A percentile compares a stretch with the other conserved stretches of the same genome.
These are phyloP conservation scores for Mycena vitilis DNA, from an alignment of 768 basidiomycete genomes.

Conservation along the genomic window DNA sequence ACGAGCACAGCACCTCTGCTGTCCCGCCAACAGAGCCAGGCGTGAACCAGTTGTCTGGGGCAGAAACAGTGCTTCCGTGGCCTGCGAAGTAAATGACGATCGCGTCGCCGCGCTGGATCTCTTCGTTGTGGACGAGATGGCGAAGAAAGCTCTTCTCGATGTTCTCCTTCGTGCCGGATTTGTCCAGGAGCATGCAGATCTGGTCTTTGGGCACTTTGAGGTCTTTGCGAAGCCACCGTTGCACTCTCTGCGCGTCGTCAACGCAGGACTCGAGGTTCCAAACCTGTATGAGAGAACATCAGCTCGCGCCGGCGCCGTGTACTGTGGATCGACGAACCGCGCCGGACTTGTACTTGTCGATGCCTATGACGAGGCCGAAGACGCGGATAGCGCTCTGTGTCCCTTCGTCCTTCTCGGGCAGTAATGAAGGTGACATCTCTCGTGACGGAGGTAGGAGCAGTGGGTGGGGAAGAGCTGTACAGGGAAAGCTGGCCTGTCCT, in stretches of 20 bases:
- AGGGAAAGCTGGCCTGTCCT: not conserved
- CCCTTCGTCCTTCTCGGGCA: not conserved
- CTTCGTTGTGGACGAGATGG: slow-evolving; percentile 72
- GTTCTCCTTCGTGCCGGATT: slow-evolving; percentile 67
- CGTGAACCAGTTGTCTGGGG: slow-evolving; percentile 73
- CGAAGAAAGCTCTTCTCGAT: slow-evolving; percentile 72
- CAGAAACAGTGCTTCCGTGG: slow-evolving; percentile 69
- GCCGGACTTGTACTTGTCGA: slow-evolving; percentile 76
- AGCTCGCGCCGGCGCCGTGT: not conserved
- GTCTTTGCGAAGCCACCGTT: slow-evolving; percentile 66
- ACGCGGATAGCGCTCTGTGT: slow-evolving; percentile 58
- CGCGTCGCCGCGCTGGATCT: slow-evolving; percentile 70
- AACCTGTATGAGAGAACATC: slow-evolving; percentile 43
- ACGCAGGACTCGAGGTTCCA: slow-evolving; percentile 77
- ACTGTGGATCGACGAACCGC: slow-evolving; percentile 22
- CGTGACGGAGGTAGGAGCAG: not conserved
- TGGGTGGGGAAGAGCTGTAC: not conserved
- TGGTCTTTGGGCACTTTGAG: slow-evolving; percentile 70
- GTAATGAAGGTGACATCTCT: not conserved
- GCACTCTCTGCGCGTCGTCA: slow-evolving; percentile 70
- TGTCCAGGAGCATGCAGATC: slow-evolving; percentile 66
- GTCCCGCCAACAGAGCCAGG: slow-evolving; percentile 46
- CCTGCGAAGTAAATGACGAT: slow-evolving; percentile 80
- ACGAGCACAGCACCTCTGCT: slow-evolving; percentile 73
- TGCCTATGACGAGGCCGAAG: slow-evolving; percentile 76